These are phyloP conservation scores for Calonectria hawksworthii DNA, from an alignment of 2,329 filamentous ascomycete genomes.

Conservation along the genomic window DNA sequence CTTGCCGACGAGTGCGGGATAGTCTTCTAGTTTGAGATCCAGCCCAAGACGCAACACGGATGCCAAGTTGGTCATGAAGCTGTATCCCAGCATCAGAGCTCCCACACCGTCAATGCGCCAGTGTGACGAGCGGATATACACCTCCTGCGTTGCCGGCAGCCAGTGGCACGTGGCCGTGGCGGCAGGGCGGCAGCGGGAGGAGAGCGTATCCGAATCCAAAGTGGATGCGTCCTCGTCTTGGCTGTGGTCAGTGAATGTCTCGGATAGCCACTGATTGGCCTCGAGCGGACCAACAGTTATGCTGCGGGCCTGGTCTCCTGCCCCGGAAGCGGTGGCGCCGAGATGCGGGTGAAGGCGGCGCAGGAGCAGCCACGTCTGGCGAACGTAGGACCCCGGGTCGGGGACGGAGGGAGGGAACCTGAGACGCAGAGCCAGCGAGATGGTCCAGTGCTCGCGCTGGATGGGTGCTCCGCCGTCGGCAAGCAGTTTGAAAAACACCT, in stretches of 20 bases:
- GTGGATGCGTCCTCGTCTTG: background rate
- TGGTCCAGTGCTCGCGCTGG: conserved; percentile 50
- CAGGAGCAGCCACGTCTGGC: conserved; percentile 34
- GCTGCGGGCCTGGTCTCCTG: background rate
- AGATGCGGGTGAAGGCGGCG: conserved; percentile 37
- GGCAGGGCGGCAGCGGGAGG: background rate
- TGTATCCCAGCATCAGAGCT: conserved; percentile 42
- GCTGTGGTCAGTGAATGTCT: conserved; percentile 26
- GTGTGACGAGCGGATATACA: conserved; percentile 37
- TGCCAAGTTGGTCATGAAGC: conserved; percentile 39
- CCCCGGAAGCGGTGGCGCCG: background rate
- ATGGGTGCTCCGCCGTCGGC: conserved; percentile 43
- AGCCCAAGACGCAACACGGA: conserved; percentile 30
- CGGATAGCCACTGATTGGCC: conserved; percentile 18
- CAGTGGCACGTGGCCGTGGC: conserved; percentile 27
- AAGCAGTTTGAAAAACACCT: conserved; percentile 49
- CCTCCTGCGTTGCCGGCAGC: conserved; percentile 23
- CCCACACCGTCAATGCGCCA: conserved; percentile 49
- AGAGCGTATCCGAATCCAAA: background rate
- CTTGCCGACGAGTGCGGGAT: conserved; percentile 35
- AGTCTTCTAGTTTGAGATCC: background rate
- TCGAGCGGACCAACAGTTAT: conserved; percentile 19
- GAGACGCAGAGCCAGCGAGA: conserved; percentile 39
- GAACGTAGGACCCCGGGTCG: conserved; percentile 30
- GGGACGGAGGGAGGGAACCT: conserved; percentile 38